Evolutionary conservation across 2,329 filamentous ascomycete species (phyloP).

Genomic region (Polytolypa hystricis): DNA sequence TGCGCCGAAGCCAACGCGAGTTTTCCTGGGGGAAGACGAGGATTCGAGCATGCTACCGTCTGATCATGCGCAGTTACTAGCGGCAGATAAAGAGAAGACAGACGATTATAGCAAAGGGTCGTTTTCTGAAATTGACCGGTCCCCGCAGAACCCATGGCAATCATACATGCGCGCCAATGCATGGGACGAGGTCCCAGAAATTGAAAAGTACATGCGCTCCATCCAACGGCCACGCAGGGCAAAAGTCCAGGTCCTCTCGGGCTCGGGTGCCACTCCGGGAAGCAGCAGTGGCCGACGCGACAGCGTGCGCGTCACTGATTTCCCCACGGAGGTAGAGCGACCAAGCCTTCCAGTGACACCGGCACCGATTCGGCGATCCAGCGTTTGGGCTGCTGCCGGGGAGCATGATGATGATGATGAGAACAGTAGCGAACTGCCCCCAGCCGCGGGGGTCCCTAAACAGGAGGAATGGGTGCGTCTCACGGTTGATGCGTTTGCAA

Average conservation of each 20-base stretch:
- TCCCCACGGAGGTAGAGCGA: constrained; percentile 69
- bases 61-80: constrained; percentile 3
- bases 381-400: constrained; percentile 55
- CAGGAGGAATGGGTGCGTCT: constrained; percentile 92
- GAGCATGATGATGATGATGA: constrained; percentile 16
- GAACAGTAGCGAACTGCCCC: constrained; percentile 49
- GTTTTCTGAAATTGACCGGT: constrained; percentile 16
- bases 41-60: constrained; percentile 3
- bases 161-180: constrained; percentile 69
- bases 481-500: constrained; percentile 35
- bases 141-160: constrained; percentile 54
- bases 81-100: not conserved
- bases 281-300: constrained; percentile 31
- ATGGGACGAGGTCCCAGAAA: constrained; percentile 86
- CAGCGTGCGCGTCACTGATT: constrained; percentile 69
- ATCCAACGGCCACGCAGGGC: constrained; percentile 54
- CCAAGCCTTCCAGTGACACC: constrained; percentile 87
- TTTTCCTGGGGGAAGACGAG: constrained; percentile 29
- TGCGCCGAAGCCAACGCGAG: constrained; percentile 47
- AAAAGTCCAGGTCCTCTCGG: constrained; percentile 32
- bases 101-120: constrained; percentile 8
- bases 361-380: constrained; percentile 58
- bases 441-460: constrained; percentile 70
- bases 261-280: constrained; percentile 14
- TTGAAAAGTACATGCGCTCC: constrained; percentile 73